phyloP scores from a whole-genome alignment of 1,284 basidiomycete species.

The Puccinia brachypodii region DNA sequence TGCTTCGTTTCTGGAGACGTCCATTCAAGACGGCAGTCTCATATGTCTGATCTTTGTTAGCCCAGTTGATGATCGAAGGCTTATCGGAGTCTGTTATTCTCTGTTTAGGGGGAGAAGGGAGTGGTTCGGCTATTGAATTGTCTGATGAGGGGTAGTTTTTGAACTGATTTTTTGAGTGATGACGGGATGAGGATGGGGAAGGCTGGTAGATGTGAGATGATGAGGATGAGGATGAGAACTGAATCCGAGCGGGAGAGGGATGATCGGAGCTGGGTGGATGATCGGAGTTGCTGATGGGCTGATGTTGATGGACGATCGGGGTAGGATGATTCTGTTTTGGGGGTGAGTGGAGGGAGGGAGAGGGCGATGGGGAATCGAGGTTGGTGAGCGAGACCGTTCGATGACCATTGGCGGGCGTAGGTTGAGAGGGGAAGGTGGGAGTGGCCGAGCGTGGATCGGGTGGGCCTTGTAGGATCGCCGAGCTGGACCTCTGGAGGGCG shows the following conservation, averaged over 20 bases:
- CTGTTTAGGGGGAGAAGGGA: neutral
- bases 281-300: too few relatives aligned
- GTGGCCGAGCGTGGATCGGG: slow-evolving; percentile 8
- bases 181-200: neutral
- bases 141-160: neutral
- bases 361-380: neutral
- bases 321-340: neutral
- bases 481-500: slow-evolving; percentile 2
- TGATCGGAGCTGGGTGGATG: neutral
- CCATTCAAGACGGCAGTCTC: neutral
- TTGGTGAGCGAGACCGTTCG: neutral
- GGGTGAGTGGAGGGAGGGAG: slow-evolving; percentile 2
- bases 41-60: slow-evolving; percentile 10
- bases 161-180: neutral
- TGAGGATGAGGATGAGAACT: neutral
- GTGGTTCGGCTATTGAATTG: neutral
- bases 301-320: neutral
- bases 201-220: neutral
- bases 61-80: slow-evolving; percentile 21
- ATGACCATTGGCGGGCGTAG: neutral
- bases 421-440: slow-evolving; percentile 7
- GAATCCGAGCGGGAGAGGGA: neutral
- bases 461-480: neutral
- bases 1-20: slow-evolving; percentile 15
- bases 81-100: slow-evolving; percentile 4